Evolutionary conservation across 2,329 filamentous ascomycete species (phyloP), one percentile per base, ranked within the genome.

Genomic region (Pseudocercospora pini-densiflorae): DNA sequence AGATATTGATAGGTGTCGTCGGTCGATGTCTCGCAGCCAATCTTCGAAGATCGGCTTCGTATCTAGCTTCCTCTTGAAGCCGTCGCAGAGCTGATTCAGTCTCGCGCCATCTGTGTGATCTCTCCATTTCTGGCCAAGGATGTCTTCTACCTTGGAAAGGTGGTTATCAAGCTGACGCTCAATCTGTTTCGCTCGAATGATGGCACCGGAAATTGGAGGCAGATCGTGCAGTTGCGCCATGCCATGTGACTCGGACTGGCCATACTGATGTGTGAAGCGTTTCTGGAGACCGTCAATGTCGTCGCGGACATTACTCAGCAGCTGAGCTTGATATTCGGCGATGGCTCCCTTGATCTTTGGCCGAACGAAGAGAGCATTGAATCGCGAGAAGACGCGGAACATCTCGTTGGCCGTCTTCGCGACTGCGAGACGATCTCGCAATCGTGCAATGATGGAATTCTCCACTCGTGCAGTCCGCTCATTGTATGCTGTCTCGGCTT

Each of bases 301-400:
- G 76, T 93, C 90, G 79, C 98, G 98, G 74, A 99, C 95, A 73
- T 97, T 97, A 74, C 97, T 94, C 78, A 99, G 97, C 36, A 99
- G 89, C 79, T 97, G 94, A 4, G 94, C 95, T 79, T 99, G 95
- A 78, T 99, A 99, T 81, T 99, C 94, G 51, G 93, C 92, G 75
- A 99, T 99, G 63, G 95, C 96, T 72, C 96, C 94, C 71, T 95
- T 90, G 81, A 99, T 98, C 85, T 99, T 99, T n/a, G 95, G 95
- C 66, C 95, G 89, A 64, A 99, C 94, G 73, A 99, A 97, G 31
- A 99, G 89, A 1, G 95, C 95, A 77, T 99, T 99, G 87, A 99
- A 99, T 78, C 98, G 98, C 61, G 95, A 98, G 79, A 99, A 99
- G 68, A 99, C 95, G 62, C 96, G 92, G 79, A 99, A 99, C 95